Evolutionary conservation across 805 yeast species (phyloP).

Genomic region (Pichia rugopelliculosa): DNA sequence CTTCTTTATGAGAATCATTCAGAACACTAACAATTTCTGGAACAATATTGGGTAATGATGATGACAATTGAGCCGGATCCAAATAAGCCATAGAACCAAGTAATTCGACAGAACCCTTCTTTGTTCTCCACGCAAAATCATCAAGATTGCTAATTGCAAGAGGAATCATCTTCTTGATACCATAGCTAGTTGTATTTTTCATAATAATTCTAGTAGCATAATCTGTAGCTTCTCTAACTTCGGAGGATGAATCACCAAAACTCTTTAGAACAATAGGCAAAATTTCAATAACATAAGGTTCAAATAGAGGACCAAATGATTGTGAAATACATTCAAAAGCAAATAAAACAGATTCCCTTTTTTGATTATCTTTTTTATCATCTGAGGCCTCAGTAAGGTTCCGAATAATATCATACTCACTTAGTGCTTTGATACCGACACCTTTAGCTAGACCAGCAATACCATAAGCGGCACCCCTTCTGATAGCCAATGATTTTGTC

Average conservation of each 20-base stretch:
- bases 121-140: conserved; percentile 91
- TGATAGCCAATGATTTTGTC: conserved; percentile 40
- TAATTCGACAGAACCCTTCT: conserved; percentile 92
- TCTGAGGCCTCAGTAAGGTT: conserved; percentile 76
- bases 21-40: conserved; percentile 95
- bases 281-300: conserved; percentile 88
- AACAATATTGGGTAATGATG: conserved; percentile 81
- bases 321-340: conserved; percentile 80
- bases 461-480: conserved; percentile 96
- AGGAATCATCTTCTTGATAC: conserved; percentile 87
- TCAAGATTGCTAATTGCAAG: conserved; percentile 79
- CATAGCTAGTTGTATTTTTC: conserved; percentile 87
- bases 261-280: conserved; percentile 73
- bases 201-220: conserved; percentile 81
- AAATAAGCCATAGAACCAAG: conserved; percentile 97
- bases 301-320: conserved; percentile 69
- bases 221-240: conserved; percentile 85
- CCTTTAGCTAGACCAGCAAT: conserved; percentile 92
- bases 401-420: conserved; percentile 71
- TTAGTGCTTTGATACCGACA: conserved; percentile 69
- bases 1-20: conserved; percentile 94
- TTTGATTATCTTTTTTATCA: conserved; percentile 64
- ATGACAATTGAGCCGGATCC: conserved; percentile 88
- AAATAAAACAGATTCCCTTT: conserved; percentile 82
- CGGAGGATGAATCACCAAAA: conserved; percentile 77